Evolutionary conservation across 805 yeast genomes (phyloP).

Genomic region (Metschnikowia sp.): DNA sequence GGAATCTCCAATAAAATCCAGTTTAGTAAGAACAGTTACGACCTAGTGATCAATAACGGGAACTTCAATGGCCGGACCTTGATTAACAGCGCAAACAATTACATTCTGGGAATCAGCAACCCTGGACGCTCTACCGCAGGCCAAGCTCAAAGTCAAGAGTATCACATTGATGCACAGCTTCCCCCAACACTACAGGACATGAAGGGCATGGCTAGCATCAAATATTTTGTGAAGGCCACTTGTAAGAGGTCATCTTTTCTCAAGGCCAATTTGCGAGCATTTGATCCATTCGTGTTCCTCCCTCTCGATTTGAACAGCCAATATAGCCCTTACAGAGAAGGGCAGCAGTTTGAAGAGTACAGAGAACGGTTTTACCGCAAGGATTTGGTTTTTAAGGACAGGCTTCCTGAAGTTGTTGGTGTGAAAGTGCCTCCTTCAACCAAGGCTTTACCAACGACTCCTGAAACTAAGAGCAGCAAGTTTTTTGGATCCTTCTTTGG

Average conservation of each 20-base stretch:
- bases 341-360: constrained; percentile 27
- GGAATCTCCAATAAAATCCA: constrained; percentile 33
- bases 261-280: constrained; percentile 44
- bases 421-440: constrained; percentile 1
- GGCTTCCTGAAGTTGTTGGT: constrained; percentile 17
- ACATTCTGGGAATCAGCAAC: background rate
- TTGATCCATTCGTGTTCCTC: constrained; percentile 50
- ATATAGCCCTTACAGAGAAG: constrained; percentile 16
- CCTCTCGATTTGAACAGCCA: constrained; percentile 42
- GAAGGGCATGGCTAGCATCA: constrained; percentile 34
- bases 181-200: constrained; percentile 14
- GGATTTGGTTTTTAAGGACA: constrained; percentile 34
- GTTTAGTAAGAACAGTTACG: constrained; percentile 28
- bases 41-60: constrained; percentile 33
- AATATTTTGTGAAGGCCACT: constrained; percentile 60
- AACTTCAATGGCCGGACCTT: constrained; percentile 16
- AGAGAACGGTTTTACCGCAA: constrained; percentile 45
- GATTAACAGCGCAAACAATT: constrained; percentile 17
- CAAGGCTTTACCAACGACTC: constrained; percentile 8
- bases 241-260: constrained; percentile 51
- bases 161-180: constrained; percentile 12
- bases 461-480: constrained; percentile 7
- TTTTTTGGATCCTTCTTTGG: constrained; percentile 12
- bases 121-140: background rate
- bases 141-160: constrained; percentile 1